Percentiles rank a stretch among this genome's conserved stretches.
Evolutionary conservation across 2,329 filamentous ascomycete genomes (phyloP).

Genomic region (Cucurbitaria berberidis): DNA sequence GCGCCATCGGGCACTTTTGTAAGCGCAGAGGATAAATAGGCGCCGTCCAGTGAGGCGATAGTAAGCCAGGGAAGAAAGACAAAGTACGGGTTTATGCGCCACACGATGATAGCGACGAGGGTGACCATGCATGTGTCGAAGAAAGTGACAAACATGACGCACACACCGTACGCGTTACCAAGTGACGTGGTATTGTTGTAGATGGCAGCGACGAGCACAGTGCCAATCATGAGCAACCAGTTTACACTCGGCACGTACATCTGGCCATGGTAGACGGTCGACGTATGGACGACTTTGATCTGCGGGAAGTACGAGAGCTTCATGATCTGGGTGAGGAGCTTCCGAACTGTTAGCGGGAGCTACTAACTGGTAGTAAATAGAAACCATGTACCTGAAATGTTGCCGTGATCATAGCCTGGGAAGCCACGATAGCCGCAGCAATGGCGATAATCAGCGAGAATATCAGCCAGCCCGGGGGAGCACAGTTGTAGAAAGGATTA

Average conservation of each 20-base stretch:
- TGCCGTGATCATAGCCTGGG: conserved; percentile 78
- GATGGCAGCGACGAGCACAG: conserved; percentile 74
- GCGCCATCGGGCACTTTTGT: conserved; percentile 77
- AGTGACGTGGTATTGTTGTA: conserved; percentile 71
- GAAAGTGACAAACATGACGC: conserved; percentile 80
- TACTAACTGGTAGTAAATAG: neutral
- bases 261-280: conserved; percentile 72
- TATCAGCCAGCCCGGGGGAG: conserved; percentile 71
- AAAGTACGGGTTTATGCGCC: conserved; percentile 66
- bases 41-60: conserved; percentile 70
- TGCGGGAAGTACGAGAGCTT: conserved; percentile 76
- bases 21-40: conserved; percentile 72
- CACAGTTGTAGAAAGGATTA: conserved; percentile 77
- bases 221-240: conserved; percentile 77
- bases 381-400: conserved; percentile 66
- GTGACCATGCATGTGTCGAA: conserved; percentile 78
- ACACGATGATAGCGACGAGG: conserved; percentile 74
- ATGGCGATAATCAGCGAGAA: conserved; percentile 72
- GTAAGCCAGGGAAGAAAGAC: conserved; percentile 67
- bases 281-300: conserved; percentile 75
- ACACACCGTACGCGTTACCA: conserved; percentile 78
- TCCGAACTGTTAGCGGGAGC: conserved; percentile 28
- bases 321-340: conserved; percentile 73
- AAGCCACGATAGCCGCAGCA: conserved; percentile 74
- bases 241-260: conserved; percentile 78